These are phyloP conservation scores for Psophocarpus tetragonolobus DNA, from an alignment of 306 rosid species.

Conservation along the genomic window DNA sequence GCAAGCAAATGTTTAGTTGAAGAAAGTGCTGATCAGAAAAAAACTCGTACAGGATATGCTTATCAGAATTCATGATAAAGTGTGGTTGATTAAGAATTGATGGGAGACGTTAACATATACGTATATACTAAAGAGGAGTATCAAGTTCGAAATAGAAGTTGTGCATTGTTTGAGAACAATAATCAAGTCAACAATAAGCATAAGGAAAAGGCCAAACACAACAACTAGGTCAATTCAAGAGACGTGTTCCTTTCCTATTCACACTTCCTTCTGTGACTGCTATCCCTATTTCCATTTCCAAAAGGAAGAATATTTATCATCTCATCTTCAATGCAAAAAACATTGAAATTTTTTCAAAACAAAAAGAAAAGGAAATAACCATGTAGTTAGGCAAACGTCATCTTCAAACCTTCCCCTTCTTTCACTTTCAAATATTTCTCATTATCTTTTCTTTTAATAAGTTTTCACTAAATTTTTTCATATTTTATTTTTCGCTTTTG, in stretches of 20 bases:
- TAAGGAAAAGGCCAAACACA: constrained; percentile 21
- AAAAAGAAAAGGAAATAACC: neutral
- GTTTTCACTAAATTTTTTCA: neutral
- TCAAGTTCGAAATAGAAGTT: neutral
- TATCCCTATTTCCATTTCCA: constrained; percentile 11
- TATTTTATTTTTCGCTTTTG: too few species aligned
- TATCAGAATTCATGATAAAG: too few species aligned
- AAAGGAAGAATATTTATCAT: constrained; percentile 7
- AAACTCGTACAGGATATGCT: too few species aligned
- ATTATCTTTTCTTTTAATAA: neutral
- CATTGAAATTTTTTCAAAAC: neutral
- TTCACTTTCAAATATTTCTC: neutral
- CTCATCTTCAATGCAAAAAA: neutral
- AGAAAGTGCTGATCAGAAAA: too few species aligned
- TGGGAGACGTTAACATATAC: too few species aligned
- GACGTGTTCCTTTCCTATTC: constrained; percentile 40
- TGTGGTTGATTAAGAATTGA: too few species aligned
- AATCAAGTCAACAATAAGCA: constrained; percentile 15
- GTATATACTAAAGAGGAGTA: too few species aligned
- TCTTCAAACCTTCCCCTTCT: constrained; percentile 24
- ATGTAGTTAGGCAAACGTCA: constrained; percentile 53
- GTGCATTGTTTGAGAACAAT: neutral
- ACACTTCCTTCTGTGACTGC: constrained; percentile 5
- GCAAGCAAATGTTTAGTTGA: too few species aligned
- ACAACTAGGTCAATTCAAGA: constrained; percentile 37